Evolutionary conservation across 2,329 filamentous ascomycete genomes (phyloP).

Genomic region (Aureobasidium sp.): DNA sequence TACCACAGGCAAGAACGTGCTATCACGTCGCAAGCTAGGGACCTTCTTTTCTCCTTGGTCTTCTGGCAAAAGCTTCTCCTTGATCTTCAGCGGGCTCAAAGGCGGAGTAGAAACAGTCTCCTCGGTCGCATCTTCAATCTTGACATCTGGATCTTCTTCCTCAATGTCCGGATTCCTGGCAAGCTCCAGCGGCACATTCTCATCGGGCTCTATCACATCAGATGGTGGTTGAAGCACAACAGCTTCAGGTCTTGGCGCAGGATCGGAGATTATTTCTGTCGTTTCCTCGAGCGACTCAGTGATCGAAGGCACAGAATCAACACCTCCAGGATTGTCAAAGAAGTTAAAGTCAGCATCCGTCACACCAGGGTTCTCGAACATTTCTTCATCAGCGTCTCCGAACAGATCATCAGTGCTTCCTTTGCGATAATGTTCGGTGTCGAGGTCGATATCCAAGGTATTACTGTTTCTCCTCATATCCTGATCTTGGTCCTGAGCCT

Average conservation of each 20-base stretch:
- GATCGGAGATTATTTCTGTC: background rate
- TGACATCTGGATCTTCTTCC: background rate
- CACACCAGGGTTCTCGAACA: conserved; percentile 65
- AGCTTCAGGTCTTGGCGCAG: background rate
- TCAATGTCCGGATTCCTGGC: background rate
- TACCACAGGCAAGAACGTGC: conserved; percentile 43
- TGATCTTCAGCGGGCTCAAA: conserved; percentile 35
- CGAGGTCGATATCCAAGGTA: conserved; percentile 49
- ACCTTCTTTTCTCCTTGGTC: conserved; percentile 27
- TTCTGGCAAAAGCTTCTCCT: conserved; percentile 41
- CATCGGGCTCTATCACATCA: background rate
- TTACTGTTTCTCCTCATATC: background rate
- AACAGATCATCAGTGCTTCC: conserved; percentile 53
- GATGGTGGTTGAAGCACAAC: background rate
- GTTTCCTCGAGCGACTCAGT: background rate
- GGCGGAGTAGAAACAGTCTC: conserved; percentile 25
- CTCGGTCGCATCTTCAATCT: background rate
- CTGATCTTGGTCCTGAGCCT: background rate
- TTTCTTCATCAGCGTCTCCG: conserved; percentile 59
- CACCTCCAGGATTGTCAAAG: conserved; percentile 56
- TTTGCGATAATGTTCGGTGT: conserved; percentile 17
- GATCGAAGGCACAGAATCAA: conserved; percentile 16
- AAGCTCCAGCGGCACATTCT: background rate
- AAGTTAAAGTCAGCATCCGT: conserved; percentile 80
- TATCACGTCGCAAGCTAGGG: conserved; percentile 25